These are phyloP conservation scores for Lepiota brunneoincarnata DNA, from an alignment of 768 basidiomycete species.

Conservation along the genomic window DNA sequence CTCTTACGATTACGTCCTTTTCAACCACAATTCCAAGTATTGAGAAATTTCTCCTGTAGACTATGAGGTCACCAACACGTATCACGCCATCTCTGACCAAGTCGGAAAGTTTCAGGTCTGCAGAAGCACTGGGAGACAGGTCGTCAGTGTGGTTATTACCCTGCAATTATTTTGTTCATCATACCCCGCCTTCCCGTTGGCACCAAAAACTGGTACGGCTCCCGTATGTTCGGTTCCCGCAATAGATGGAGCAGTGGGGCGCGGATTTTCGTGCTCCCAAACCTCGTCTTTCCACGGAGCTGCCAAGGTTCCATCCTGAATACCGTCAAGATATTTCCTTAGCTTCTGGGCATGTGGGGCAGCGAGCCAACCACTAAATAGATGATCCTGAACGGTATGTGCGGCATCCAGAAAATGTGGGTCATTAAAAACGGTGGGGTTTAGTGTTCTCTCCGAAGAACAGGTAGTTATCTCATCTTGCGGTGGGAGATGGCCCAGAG, in stretches of 20 bases:
- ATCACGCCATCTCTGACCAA: slow-evolving; percentile 45
- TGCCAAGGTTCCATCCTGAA: slow-evolving; percentile 42
- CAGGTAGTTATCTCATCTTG: slow-evolving; percentile 12
- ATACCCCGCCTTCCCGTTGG: slow-evolving; percentile 29
- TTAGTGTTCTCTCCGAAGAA: slow-evolving; percentile 20
- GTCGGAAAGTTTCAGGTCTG: slow-evolving; percentile 41
- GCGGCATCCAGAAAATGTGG: slow-evolving; percentile 52
- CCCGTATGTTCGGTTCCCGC: slow-evolving; percentile 7
- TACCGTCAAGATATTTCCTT: slow-evolving; percentile 38
- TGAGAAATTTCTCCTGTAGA: slow-evolving; percentile 49
- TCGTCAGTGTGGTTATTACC: neutral
- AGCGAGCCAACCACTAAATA: slow-evolving; percentile 50
- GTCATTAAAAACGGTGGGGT: slow-evolving; percentile 44
- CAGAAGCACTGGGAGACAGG: slow-evolving; percentile 28
- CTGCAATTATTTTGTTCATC: slow-evolving; percentile 2
- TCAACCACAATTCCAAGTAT: slow-evolving; percentile 37
- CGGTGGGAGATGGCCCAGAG: slow-evolving; percentile 38
- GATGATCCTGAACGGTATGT: slow-evolving; percentile 59
- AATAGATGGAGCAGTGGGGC: slow-evolving; percentile 7
- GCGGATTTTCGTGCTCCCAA: slow-evolving; percentile 47
- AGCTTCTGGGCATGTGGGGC: slow-evolving; percentile 40
- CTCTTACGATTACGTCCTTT: slow-evolving; percentile 52
- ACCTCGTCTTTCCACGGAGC: slow-evolving; percentile 65
- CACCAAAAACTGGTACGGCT: slow-evolving; percentile 14
- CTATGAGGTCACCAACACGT: slow-evolving; percentile 51